Conservation (phyloP, 2,329 filamentous ascomycete genomes). For the Cordyceps militaris region DNA sequence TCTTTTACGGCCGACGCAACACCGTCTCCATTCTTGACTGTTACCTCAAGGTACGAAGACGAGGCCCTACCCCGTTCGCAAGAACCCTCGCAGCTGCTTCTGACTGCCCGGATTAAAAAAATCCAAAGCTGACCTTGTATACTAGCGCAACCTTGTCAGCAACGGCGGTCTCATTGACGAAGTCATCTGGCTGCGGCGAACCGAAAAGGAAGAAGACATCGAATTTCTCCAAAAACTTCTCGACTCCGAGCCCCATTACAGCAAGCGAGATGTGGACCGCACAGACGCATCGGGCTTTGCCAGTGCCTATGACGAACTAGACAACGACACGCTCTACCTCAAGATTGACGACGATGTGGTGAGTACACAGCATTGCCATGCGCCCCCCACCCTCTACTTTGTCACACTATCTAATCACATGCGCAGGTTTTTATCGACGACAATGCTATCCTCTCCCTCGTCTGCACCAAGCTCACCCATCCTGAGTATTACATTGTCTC, state of each 20-base stretch:
- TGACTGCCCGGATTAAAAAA: too few species aligned
- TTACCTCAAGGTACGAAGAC: slow-evolving; percentile 31
- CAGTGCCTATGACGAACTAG: slow-evolving; percentile 36
- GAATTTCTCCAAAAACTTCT: slow-evolving; percentile 33
- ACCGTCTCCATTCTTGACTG: slow-evolving; percentile 41
- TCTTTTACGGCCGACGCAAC: slow-evolving; percentile 38
- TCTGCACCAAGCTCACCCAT: slow-evolving; percentile 44
- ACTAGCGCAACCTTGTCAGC: slow-evolving; percentile 35
- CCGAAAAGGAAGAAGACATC: slow-evolving; percentile 31
- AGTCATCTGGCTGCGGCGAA: slow-evolving; percentile 38
- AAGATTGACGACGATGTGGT: slow-evolving; percentile 34
- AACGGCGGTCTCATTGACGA: slow-evolving; percentile 39
- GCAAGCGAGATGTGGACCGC: slow-evolving; percentile 28
- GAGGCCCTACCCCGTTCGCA: not conserved
- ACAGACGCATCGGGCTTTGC: slow-evolving; percentile 28
- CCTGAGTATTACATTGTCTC: slow-evolving; percentile 45
- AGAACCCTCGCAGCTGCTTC: not conserved
- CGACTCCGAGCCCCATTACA: slow-evolving; percentile 30
- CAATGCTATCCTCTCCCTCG: slow-evolving; percentile 41
- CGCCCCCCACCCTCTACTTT: not conserved
- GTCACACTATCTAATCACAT: slow-evolving; percentile 2
- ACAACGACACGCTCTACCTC: slow-evolving; percentile 38
- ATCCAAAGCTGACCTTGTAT: not conserved
- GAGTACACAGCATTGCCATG: slow-evolving; percentile 17
- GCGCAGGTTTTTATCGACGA: slow-evolving; percentile 30